These are phyloP conservation scores for Miscanthus lutarioriparius DNA, from an alignment of 176 grass and related monocot genomes.

Conservation along the genomic window DNA sequence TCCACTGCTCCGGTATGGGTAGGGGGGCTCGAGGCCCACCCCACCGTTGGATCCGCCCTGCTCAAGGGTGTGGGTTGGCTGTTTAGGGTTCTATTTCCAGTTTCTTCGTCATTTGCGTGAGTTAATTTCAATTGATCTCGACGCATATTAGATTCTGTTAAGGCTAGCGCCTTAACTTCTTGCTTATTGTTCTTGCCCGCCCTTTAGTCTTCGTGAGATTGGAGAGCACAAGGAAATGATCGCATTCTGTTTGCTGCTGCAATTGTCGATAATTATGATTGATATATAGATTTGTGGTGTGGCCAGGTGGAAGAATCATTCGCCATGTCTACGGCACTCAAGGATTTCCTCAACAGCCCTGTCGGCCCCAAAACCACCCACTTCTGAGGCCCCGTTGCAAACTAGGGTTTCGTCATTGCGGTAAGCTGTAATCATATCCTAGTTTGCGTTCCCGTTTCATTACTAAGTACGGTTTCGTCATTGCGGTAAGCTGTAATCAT, in stretches of 20 bases:
- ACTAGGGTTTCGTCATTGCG: constrained; percentile 71
- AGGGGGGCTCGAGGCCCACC: no score
- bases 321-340: constrained; percentile 46
- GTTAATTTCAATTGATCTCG: neutral
- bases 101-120: neutral
- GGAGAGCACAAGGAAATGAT: neutral
- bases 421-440: constrained; percentile 35
- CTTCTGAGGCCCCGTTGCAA: constrained; percentile 82
- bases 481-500: no score
- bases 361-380: constrained; percentile 81
- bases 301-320: neutral
- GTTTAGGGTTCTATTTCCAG: neutral
- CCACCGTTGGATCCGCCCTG: no score
- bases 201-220: no score
- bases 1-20: no score
- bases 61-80: neutral
- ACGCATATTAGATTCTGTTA: neutral
- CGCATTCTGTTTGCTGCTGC: neutral
- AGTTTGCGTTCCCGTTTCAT: neutral
- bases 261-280: neutral
- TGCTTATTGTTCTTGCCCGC: no score
- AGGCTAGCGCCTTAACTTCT: neutral
- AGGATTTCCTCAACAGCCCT: constrained; percentile 75
- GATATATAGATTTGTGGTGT: neutral
- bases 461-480: no score